phyloP scores from a whole-genome alignment of 768 basidiomycete species.

The Crucibulum laeve region DNA sequence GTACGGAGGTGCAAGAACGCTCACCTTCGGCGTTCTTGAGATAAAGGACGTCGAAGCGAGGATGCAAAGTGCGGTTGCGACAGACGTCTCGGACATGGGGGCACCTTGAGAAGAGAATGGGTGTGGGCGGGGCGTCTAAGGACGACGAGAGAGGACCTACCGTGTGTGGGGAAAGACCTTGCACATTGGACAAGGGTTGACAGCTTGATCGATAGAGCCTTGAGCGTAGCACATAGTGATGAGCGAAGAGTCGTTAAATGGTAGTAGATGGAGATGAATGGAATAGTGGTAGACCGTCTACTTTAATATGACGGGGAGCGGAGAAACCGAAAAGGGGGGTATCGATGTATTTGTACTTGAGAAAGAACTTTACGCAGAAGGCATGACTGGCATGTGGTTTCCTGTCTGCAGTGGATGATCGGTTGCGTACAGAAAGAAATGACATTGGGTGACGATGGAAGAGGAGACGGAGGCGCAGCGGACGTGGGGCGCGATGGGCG shows the following conservation, averaged over 20 bases:
- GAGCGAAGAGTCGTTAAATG: slow-evolving; percentile 16
- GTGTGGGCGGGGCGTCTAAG: slow-evolving; percentile 11
- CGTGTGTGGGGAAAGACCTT: slow-evolving; percentile 71
- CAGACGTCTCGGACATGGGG: slow-evolving; percentile 75
- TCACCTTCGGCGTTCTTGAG: slow-evolving; percentile 89
- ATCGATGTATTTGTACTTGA: slow-evolving; percentile 15
- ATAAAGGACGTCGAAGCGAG: slow-evolving; percentile 72
- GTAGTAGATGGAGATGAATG: slow-evolving; percentile 6
- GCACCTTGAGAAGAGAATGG: slow-evolving; percentile 45
- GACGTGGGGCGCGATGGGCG: background rate
- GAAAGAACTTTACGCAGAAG: slow-evolving; percentile 18
- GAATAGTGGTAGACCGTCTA: background rate
- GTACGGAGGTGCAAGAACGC: background rate
- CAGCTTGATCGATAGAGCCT: slow-evolving; percentile 65
- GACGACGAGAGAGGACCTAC: slow-evolving; percentile 26
- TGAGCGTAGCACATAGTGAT: slow-evolving; percentile 68
- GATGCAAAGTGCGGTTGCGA: slow-evolving; percentile 69
- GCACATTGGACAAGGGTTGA: slow-evolving; percentile 77
- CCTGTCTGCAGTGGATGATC: slow-evolving; percentile 25
- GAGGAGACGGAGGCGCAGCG: background rate
- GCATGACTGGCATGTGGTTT: slow-evolving; percentile 27
- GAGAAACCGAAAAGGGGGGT: slow-evolving; percentile 11
- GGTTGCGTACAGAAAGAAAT: slow-evolving; percentile 20
- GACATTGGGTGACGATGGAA: slow-evolving; percentile 6
- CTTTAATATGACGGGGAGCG: slow-evolving; percentile 8